These are phyloP conservation scores for Alternaria arborescens DNA, from an alignment of 2,329 filamentous ascomycete species.

Conservation along the genomic window DNA sequence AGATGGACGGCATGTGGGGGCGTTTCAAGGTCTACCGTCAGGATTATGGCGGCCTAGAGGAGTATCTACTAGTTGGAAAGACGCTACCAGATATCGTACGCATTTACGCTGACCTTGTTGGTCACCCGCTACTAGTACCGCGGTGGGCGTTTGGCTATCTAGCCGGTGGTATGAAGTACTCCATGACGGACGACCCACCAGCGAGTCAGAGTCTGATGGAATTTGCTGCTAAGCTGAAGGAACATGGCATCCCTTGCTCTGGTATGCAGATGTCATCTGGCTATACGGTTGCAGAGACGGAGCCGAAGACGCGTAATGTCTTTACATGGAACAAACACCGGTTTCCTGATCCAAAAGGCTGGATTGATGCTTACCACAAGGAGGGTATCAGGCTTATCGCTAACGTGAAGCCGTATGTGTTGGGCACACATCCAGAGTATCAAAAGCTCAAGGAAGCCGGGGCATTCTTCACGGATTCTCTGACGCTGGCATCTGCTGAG, in stretches of 20 bases:
- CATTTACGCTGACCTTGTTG: constrained; percentile 72
- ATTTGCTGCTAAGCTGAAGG: constrained; percentile 68
- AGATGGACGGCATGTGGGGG: constrained; percentile 80
- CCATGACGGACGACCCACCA: constrained; percentile 64
- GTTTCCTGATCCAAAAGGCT: constrained; percentile 73
- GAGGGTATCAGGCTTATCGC: constrained; percentile 73
- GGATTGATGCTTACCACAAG: constrained; percentile 68
- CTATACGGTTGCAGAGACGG: constrained; percentile 72
- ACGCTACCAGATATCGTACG: constrained; percentile 72
- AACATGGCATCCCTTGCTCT: constrained; percentile 74
- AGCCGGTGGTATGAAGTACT: constrained; percentile 71
- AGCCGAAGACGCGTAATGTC: constrained; percentile 75
- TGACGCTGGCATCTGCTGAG: constrained; percentile 58
- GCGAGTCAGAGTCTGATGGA: constrained; percentile 66
- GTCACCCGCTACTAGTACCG: constrained; percentile 72
- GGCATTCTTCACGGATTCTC: constrained; percentile 70
- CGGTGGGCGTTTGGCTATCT: constrained; percentile 78
- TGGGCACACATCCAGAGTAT: constrained; percentile 73
- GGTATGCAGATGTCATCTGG: constrained; percentile 77
- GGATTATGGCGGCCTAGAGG: constrained; percentile 74
- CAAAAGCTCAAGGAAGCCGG: constrained; percentile 64
- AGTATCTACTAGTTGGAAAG: constrained; percentile 73
- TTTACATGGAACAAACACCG: constrained; percentile 76
- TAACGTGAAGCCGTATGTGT: constrained; percentile 77
- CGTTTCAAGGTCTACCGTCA: constrained; percentile 78